These are phyloP conservation scores for Xylaria nigripes DNA, from an alignment of 495 filamentous ascomycete genomes.

Conservation along the genomic window DNA sequence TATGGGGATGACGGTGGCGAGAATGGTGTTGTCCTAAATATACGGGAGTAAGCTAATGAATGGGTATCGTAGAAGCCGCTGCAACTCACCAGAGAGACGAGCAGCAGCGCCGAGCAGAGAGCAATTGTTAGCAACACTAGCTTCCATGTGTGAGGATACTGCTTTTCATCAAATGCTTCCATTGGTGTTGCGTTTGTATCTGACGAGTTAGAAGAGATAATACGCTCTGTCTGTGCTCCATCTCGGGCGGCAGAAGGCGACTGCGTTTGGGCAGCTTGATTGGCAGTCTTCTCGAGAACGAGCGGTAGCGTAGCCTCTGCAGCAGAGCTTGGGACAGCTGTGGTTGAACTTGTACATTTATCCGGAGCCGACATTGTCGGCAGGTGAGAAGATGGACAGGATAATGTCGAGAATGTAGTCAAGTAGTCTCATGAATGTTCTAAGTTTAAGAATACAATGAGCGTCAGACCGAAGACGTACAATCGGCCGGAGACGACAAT, in stretches of 20 bases:
- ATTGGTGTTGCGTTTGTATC: no score
- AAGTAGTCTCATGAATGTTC: no score
- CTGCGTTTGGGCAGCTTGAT: not conserved
- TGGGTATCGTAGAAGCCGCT: not conserved
- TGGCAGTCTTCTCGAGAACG: not conserved
- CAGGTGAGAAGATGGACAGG: no score
- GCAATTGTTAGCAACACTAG: slow-evolving; percentile 13
- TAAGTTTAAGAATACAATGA: no score
- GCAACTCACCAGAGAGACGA: slow-evolving; percentile 39
- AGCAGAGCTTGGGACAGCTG: not conserved
- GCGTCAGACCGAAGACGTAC: no score
- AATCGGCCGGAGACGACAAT: no score
- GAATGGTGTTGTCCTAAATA: slow-evolving; percentile 11
- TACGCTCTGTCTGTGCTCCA: no score
- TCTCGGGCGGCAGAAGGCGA: not conserved
- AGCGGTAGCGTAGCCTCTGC: not conserved
- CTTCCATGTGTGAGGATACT: slow-evolving; percentile 15
- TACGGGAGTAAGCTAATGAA: not conserved
- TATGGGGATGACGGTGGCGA: slow-evolving; percentile 72
- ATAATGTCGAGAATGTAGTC: no score
- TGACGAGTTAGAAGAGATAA: no score
- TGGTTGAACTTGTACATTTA: no score
- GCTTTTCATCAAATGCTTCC: no score
- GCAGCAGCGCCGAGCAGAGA: slow-evolving; percentile 12
- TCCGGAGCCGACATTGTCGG: no score